Base-by-base conservation (phyloP, 805 yeast genomes). In the Clavispora asparagi region DNA sequence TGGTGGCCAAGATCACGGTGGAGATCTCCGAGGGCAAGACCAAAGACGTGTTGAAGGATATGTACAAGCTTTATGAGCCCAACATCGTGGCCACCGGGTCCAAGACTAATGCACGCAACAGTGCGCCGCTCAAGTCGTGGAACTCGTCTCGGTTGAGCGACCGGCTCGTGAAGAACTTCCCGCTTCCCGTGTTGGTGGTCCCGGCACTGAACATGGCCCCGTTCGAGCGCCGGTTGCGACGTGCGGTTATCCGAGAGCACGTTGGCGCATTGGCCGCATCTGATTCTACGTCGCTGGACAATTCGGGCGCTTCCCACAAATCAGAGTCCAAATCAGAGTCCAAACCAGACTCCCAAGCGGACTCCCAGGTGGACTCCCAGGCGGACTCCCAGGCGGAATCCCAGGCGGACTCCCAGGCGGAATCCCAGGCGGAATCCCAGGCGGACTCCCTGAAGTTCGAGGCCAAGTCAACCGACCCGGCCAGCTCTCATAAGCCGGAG, bases 131-230 rank as follows among this genome's bases (percentile, higher is more conserved):
- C 23, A 68, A 76, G 47, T 73, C 83, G 23, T 80, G 89, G 85
- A 66, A 66, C 36, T 77, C 85, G 6, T 76, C 83, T 28, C 78
- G 84, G 52, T 63, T 85, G 35, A 76, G 85, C 23, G 87, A 83
- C 58, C 66, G 87, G 41, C 67, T 83, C 40, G 85, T 84, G 27
- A 81, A 79, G 56, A 78, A 77, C 55, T 81, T 75, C 53, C 81
- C 83, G 4, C 73, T 83, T 13, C 90, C 91, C 0, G 77, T 81
- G n/a, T 72, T 84, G 23, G 76, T 83, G 41, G 83, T 80, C 0
- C 86, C 90, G 1, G 81, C 86, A 2, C 60, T 69, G 50, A 79
- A 81, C 46, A 73, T 80, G 79, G 68, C 68, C 39, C 51, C 62
- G n/a, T 82, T 77, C 62, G 86, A 82, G 56, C 48, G 52, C 4